A percentile compares a stretch with the other conserved stretches of the same genome.
Evolutionary conservation across 306 rosid genomes (phyloP).

Genomic region (Vigna nakashimae): DNA sequence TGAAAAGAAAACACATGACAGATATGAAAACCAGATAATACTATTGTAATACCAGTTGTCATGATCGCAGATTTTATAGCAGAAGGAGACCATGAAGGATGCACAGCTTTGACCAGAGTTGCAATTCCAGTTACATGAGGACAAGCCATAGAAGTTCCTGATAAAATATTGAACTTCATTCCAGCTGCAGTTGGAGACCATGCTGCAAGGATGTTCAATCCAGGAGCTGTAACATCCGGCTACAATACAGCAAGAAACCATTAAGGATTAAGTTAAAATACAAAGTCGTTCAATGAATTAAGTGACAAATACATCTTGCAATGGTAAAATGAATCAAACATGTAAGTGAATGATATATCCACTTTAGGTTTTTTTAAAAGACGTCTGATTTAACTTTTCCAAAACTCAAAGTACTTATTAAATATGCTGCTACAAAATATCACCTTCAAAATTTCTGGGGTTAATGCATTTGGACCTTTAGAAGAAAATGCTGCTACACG

Average conservation of each 20-base stretch:
- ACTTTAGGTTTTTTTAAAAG: neutral
- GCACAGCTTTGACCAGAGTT: slow-evolving; percentile 68
- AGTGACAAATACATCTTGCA: too few species aligned
- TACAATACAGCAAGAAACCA: slow-evolving; percentile 44
- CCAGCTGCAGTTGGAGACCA: slow-evolving; percentile 79
- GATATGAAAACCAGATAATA: too few species aligned
- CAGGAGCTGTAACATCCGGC: slow-evolving; percentile 87
- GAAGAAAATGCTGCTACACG: slow-evolving; percentile 79
- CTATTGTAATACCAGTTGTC: slow-evolving; percentile 68
- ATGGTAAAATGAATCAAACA: neutral
- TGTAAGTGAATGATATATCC: neutral
- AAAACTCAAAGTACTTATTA: neutral
- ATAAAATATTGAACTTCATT: slow-evolving; percentile 63
- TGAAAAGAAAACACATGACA: neutral
- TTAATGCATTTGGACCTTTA: slow-evolving; percentile 80
- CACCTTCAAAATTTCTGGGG: slow-evolving; percentile 86
- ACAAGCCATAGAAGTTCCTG: slow-evolving; percentile 91
- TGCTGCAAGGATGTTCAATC: slow-evolving; percentile 83
- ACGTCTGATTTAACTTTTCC: neutral
- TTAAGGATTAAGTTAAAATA: neutral
- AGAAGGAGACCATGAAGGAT: slow-evolving; percentile 82
- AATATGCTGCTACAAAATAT: neutral
- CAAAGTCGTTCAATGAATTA: neutral
- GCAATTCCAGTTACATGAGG: slow-evolving; percentile 92
- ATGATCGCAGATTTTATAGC: slow-evolving; percentile 84